Evolutionary conservation across 805 yeast species (phyloP).

Genomic region (Candida insectorum): DNA sequence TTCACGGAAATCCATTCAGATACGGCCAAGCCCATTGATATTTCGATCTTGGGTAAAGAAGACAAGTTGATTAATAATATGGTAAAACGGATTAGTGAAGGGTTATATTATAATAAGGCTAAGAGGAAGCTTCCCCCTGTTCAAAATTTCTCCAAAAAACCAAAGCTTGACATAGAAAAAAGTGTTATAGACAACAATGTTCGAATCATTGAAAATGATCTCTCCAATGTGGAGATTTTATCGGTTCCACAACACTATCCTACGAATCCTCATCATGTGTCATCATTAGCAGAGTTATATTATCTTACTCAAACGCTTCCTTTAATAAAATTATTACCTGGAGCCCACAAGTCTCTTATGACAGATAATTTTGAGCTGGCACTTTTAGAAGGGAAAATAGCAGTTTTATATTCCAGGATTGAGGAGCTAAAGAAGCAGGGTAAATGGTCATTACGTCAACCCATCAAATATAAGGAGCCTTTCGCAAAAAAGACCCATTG

Average conservation of each 20-base stretch:
- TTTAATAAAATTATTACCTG: constrained; percentile 70
- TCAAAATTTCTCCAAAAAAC: not conserved
- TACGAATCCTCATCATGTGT: constrained; percentile 34
- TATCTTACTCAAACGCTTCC: constrained; percentile 89
- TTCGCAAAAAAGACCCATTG: constrained; percentile 49
- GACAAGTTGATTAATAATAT: not conserved
- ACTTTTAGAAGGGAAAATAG: constrained; percentile 83
- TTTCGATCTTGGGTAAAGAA: constrained; percentile 7
- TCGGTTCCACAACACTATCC: constrained; percentile 43
- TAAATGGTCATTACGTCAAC: constrained; percentile 91
- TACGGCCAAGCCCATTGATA: constrained; percentile 1
- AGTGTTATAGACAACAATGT: constrained; percentile 17
- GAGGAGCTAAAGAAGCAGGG: constrained; percentile 86
- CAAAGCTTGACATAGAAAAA: too few relatives aligned
- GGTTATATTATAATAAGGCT: not conserved
- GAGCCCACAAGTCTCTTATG: constrained; percentile 81
- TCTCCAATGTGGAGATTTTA: constrained; percentile 33
- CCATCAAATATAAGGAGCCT: constrained; percentile 69
- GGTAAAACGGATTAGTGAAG: too few relatives aligned
- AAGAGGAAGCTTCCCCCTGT: not conserved
- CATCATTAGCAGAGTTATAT: constrained; percentile 79
- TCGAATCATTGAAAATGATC: constrained; percentile 14
- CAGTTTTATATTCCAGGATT: constrained; percentile 84
- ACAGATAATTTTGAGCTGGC: constrained; percentile 86
- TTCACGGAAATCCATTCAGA: constrained; percentile 1